These are phyloP conservation scores for Paramecium primaurelia DNA, from an alignment of 73 alveolate species.

Conservation along the genomic window DNA sequence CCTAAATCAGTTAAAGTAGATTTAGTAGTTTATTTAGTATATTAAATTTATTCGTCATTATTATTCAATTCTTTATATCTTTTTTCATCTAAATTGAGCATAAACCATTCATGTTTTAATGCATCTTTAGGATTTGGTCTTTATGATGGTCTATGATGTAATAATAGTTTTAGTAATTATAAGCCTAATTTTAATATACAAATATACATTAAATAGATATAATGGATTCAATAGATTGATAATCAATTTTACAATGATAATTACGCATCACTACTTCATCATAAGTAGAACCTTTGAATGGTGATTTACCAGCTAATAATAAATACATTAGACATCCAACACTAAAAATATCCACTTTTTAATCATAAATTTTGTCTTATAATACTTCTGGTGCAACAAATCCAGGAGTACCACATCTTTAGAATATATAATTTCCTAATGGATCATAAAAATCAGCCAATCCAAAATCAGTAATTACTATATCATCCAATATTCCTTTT, in stretches of 20 bases:
- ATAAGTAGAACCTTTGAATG: slow-evolving; percentile 59
- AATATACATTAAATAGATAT: background rate
- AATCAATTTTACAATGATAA: slow-evolving; percentile 52
- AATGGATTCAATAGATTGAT: background rate
- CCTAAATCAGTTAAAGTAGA: background rate
- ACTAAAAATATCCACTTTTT: slow-evolving; percentile 66
- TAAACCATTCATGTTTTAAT: slow-evolving; percentile 59
- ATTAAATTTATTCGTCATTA: background rate
- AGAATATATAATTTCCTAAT: slow-evolving; percentile 50
- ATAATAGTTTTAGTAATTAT: background rate
- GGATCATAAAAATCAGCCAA: slow-evolving; percentile 70
- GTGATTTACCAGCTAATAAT: slow-evolving; percentile 66
- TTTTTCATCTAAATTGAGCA: background rate
- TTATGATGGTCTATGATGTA: slow-evolving; percentile 3
- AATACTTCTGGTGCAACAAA: slow-evolving; percentile 78
- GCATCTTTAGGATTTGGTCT: slow-evolving; percentile 60
- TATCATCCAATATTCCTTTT: background rate
- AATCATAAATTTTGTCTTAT: slow-evolving; percentile 53
- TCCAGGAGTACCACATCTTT: slow-evolving; percentile 77
- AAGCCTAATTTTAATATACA: background rate
- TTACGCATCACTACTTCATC: slow-evolving; percentile 53
- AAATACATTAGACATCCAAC: slow-evolving; percentile 69
- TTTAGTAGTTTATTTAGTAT: background rate
- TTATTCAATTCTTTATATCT: background rate
- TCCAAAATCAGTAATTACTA: slow-evolving; percentile 64